phyloP scores from a whole-genome alignment of 2,329 filamentous ascomycete genomes.

The Aspergillus sp. region DNA sequence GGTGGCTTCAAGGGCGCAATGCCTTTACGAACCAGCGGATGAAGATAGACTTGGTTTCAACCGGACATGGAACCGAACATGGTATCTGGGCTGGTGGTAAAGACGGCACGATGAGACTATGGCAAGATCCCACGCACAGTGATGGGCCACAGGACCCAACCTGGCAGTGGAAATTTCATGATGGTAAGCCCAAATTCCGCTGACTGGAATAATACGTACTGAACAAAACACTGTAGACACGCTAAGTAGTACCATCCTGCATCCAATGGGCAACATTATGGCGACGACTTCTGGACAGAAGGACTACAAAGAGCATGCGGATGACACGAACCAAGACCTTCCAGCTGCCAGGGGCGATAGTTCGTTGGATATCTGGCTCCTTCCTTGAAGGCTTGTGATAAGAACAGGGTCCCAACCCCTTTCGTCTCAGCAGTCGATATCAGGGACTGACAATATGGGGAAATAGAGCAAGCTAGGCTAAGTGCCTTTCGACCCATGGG shows the following conservation, averaged over 20 bases:
- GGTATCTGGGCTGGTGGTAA: conserved; percentile 61
- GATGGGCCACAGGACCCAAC: conserved; percentile 45
- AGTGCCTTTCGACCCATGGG: background rate
- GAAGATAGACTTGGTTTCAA: conserved; percentile 52
- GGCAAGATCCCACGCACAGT: conserved; percentile 46
- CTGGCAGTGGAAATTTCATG: conserved; percentile 46
- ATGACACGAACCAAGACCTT: conserved; percentile 11
- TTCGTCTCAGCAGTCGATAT: background rate
- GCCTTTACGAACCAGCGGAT: conserved; percentile 56
- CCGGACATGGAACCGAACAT: conserved; percentile 37
- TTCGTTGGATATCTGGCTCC: conserved; percentile 43
- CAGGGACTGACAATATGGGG: background rate
- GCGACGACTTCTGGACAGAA: conserved; percentile 53
- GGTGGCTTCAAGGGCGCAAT: conserved; percentile 48
- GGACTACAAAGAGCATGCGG: conserved; percentile 22
- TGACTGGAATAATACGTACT: background rate
- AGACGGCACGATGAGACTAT: conserved; percentile 55
- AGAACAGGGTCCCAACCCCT: background rate
- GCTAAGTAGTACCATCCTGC: conserved; percentile 47
- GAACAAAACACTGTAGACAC: conserved; percentile 35
- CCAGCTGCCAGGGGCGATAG: conserved; percentile 29
- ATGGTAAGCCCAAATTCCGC: conserved; percentile 34
- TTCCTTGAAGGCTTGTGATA: conserved; percentile 23
- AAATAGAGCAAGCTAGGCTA: background rate
- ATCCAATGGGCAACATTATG: conserved; percentile 48